Conservation (phyloP, 169 alveolate species). For the Gregarina niphandrodes region DNA sequence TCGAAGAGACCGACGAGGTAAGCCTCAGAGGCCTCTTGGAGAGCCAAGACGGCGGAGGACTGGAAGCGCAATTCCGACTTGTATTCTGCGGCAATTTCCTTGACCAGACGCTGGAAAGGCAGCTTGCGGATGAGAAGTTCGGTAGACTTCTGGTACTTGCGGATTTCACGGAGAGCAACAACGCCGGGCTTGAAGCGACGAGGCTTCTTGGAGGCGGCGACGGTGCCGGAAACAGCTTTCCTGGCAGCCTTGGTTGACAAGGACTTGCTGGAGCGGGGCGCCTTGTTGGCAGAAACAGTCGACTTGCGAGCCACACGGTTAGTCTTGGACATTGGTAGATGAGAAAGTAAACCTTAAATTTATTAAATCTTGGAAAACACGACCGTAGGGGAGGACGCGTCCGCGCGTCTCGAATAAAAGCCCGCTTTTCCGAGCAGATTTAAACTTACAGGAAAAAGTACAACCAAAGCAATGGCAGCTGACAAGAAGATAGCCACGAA, state of each 20-base stretch:
- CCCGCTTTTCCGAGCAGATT: too few relatives aligned
- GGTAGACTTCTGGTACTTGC: conserved; percentile 86
- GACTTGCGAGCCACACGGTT: conserved; percentile 87
- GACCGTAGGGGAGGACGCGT: too few relatives aligned
- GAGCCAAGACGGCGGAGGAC: conserved; percentile 88
- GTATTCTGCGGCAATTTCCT: conserved; percentile 86
- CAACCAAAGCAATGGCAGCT: too few relatives aligned
- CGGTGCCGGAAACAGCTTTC: conserved; percentile 64
- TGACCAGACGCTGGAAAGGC: conserved; percentile 90
- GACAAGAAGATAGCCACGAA: too few relatives aligned
- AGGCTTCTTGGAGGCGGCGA: conserved; percentile 49
- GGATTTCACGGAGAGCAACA: conserved; percentile 91
- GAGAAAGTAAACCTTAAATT: too few relatives aligned
- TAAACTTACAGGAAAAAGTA: too few relatives aligned
- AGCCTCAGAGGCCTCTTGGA: conserved; percentile 96
- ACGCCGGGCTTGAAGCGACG: conserved; percentile 93
- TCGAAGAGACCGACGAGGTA: conserved; percentile 92
- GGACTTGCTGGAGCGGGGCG: conserved; percentile 84
- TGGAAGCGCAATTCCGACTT: conserved; percentile 90
- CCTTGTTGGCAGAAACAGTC: conserved; percentile 86
- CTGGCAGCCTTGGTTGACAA: conserved; percentile 83
- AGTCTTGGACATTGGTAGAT: conserved; percentile 89
- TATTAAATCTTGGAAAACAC: too few relatives aligned
- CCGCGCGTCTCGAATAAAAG: too few relatives aligned
- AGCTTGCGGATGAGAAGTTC: conserved; percentile 84